These are phyloP conservation scores for Solanum chmielewskii DNA, from an alignment of 257 asterid genomes.

Conservation along the genomic window DNA sequence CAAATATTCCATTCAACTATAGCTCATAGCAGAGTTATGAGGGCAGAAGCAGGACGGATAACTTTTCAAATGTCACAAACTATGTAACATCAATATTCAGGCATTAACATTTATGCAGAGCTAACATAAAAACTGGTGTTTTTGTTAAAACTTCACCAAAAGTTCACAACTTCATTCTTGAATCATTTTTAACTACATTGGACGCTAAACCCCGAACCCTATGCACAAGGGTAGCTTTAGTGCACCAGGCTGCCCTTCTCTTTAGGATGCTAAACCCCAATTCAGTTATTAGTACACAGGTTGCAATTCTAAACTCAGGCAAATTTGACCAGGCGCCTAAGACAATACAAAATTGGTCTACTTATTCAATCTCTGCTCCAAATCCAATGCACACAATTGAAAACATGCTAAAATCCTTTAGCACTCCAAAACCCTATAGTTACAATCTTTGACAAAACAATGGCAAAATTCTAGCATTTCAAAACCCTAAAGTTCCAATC, in stretches of 20 bases:
- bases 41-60: neutral
- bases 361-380: neutral
- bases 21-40: neutral
- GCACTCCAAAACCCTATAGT: neutral
- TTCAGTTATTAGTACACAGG: neutral
- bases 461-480: neutral
- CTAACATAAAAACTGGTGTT: neutral
- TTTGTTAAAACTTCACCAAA: neutral
- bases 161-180: neutral
- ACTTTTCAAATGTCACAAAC: neutral
- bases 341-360: too few species aligned
- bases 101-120: neutral
- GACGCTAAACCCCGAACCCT: neutral
- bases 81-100: neutral
- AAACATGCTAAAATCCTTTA: neutral
- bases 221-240: neutral
- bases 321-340: neutral
- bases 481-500: neutral
- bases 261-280: neutral
- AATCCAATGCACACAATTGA: neutral
- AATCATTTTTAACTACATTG: neutral
- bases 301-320: neutral
- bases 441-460: neutral
- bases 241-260: too few species aligned
- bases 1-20: neutral